phyloP scores from a whole-genome alignment of 1,139 yeast species.

The Zhuliangozyma parablackwelliae region DNA sequence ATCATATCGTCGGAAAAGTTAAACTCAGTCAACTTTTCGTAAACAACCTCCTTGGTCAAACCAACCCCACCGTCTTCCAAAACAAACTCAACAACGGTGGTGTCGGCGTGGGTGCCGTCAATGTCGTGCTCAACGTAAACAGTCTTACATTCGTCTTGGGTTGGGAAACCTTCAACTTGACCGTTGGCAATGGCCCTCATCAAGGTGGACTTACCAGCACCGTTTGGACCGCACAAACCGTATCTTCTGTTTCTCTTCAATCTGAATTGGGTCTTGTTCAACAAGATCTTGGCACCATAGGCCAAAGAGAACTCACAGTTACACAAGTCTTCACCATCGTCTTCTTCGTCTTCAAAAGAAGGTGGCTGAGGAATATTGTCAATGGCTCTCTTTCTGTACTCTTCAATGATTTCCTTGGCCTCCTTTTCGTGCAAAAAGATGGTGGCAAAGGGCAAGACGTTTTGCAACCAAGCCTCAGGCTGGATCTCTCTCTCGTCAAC shows the following conservation, averaged over 20 bases:
- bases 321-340: slow-evolving; percentile 99
- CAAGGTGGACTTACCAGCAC: slow-evolving; percentile 99
- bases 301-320: slow-evolving; percentile 99
- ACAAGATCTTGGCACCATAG: slow-evolving; percentile 99
- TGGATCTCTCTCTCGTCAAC: slow-evolving; percentile 96
- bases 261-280: slow-evolving; percentile 98
- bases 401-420: slow-evolving; percentile 87
- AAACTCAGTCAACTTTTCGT: slow-evolving; percentile 77
- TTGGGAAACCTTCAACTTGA: slow-evolving; percentile 99
- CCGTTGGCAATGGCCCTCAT: slow-evolving; percentile 99
- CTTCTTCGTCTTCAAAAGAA: slow-evolving; percentile 96
- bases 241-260: slow-evolving; percentile 99
- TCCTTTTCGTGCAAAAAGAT: slow-evolving; percentile 91
- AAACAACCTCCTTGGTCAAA: slow-evolving; percentile 62
- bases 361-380: slow-evolving; percentile 98
- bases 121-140: slow-evolving; percentile 99
- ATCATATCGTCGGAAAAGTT: slow-evolving; percentile 90
- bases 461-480: slow-evolving; percentile 84
- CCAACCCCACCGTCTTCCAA: slow-evolving; percentile 78
- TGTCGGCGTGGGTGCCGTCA: slow-evolving; percentile 96
- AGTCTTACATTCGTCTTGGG: slow-evolving; percentile 97
- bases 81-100: slow-evolving; percentile 89
- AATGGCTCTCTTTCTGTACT: slow-evolving; percentile 92
- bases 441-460: slow-evolving; percentile 90
- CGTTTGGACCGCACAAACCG: slow-evolving; percentile 99